Evolutionary conservation across 1,284 basidiomycete species (phyloP).

Genomic region (Malassezia nana): DNA sequence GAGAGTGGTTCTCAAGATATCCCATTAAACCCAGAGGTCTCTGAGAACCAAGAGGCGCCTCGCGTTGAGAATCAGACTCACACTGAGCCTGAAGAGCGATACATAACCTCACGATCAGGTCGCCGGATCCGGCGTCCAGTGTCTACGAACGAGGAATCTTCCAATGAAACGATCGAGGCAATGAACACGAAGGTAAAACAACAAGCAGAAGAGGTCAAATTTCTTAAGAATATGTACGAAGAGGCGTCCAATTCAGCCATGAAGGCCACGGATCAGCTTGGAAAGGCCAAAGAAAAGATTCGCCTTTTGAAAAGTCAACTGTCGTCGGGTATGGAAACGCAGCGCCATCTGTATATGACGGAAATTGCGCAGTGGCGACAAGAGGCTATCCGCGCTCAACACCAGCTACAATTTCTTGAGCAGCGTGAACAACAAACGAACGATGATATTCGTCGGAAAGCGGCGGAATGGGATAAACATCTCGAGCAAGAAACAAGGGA

Average conservation of each 20-base stretch:
- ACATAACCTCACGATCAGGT: slow-evolving; percentile 1
- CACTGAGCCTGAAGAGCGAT: neutral
- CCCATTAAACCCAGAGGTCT: neutral
- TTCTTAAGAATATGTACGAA: slow-evolving; percentile 6
- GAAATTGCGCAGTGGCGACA: neutral
- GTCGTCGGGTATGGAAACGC: neutral
- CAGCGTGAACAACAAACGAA: neutral
- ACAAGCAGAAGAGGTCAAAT: slow-evolving; percentile 5
- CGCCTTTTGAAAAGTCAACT: slow-evolving; percentile 1
- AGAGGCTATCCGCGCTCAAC: neutral
- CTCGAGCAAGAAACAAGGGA: neutral
- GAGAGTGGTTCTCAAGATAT: neutral
- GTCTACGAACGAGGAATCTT: neutral
- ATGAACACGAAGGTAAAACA: neutral
- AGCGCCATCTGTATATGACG: neutral
- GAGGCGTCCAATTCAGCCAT: slow-evolving; percentile 5
- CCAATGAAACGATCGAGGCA: neutral
- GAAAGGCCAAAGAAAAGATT: neutral
- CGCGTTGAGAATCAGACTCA: neutral
- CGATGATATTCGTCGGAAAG: slow-evolving; percentile 9
- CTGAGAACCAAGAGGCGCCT: neutral
- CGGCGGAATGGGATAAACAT: slow-evolving; percentile 8
- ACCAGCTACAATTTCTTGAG: neutral
- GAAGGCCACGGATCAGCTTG: neutral
- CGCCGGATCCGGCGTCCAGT: neutral